Evolutionary conservation across 2,329 filamentous ascomycete genomes (phyloP).

Genomic region (Cephalotrichum gorgonifer): DNA sequence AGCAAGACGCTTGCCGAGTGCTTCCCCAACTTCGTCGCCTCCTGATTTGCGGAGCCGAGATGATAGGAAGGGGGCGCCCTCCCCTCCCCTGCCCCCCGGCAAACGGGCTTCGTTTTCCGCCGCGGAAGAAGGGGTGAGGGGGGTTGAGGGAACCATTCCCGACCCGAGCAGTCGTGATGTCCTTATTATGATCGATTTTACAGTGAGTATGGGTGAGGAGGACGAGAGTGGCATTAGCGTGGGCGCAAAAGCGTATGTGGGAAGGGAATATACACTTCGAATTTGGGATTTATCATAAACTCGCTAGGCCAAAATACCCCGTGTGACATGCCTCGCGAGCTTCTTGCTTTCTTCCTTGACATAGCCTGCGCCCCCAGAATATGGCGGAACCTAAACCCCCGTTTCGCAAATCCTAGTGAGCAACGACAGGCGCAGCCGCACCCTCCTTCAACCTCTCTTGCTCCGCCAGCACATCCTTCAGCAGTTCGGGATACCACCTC

Average conservation of each 20-base stretch:
- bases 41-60: too few relatives aligned
- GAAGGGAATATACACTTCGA: not conserved
- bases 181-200: not conserved
- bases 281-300: too few relatives aligned
- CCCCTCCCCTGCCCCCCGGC: slow-evolving; percentile 4
- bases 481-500: slow-evolving; percentile 62
- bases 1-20: slow-evolving; percentile 61
- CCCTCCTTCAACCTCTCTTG: slow-evolving; percentile 32
- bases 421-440: slow-evolving; percentile 10
- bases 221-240: not conserved
- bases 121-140: not conserved
- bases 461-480: slow-evolving; percentile 47
- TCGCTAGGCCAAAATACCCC: too few relatives aligned
- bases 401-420: too few relatives aligned
- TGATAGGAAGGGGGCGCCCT: slow-evolving; percentile 7
- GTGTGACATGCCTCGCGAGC: too few relatives aligned
- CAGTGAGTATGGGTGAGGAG: not conserved
- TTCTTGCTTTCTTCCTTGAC: too few relatives aligned
- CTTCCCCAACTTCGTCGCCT: slow-evolving; percentile 43
- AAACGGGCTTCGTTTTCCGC: not conserved
- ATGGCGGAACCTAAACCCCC: too few relatives aligned
- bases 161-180: too few relatives aligned
- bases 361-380: too few relatives aligned
- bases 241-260: not conserved
- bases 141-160: too few relatives aligned